phyloP scores from a whole-genome alignment of 164 flowering plant species.

The Magnolia officinalis region DNA sequence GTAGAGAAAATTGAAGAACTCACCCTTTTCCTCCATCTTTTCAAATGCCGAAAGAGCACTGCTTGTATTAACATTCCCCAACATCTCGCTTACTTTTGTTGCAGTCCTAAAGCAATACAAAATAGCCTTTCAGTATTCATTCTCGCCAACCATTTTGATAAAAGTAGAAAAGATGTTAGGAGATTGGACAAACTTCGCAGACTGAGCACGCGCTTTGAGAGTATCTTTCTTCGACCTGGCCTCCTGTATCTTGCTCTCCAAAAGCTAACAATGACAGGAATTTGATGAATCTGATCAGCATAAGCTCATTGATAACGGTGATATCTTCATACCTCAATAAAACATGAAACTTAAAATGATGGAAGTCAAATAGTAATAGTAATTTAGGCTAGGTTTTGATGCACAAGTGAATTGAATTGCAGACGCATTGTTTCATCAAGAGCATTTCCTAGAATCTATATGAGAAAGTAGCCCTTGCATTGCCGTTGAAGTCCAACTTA shows the following conservation, averaged over 20 bases:
- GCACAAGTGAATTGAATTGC: too few species aligned
- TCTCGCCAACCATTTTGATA: neutral
- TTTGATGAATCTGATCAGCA: conserved; percentile 1
- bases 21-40: conserved; percentile 98
- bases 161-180: conserved; percentile 5
- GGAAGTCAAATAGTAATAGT: too few species aligned
- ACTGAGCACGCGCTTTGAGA: conserved; percentile 93
- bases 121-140: neutral
- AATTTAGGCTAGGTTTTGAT: too few species aligned
- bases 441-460: too few species aligned
- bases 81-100: conserved; percentile 87
- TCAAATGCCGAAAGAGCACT: conserved; percentile 96
- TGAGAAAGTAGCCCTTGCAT: too few species aligned
- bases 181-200: conserved; percentile 73
- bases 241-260: conserved; percentile 98
- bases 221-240: conserved; percentile 94
- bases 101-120: conserved; percentile 60
- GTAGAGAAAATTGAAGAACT: neutral
- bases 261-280: conserved; percentile 45
- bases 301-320: neutral
- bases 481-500: too few species aligned
- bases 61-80: conserved; percentile 92
- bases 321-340: neutral
- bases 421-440: too few species aligned
- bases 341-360: too few species aligned